These are phyloP conservation scores for Clonostachys solani DNA, from an alignment of 2,329 filamentous ascomycete species.

Conservation along the genomic window DNA sequence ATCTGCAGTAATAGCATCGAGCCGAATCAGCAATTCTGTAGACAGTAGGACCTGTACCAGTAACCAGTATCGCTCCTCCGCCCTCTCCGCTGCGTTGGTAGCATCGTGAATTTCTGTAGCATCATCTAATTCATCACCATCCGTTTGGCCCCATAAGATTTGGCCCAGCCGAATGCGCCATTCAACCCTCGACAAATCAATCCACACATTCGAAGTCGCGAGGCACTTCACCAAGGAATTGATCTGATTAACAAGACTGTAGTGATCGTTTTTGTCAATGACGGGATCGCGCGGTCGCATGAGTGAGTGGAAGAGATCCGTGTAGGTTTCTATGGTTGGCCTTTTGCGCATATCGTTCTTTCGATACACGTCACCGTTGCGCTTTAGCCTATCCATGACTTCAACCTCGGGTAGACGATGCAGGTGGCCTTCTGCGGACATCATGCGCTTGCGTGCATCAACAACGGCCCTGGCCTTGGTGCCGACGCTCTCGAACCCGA, in stretches of 20 bases:
- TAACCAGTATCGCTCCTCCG: constrained; percentile 63
- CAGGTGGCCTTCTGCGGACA: constrained; percentile 47
- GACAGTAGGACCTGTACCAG: constrained; percentile 61
- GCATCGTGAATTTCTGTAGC: constrained; percentile 46
- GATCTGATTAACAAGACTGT: constrained; percentile 66
- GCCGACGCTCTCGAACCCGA: constrained; percentile 51
- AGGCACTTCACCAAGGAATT: constrained; percentile 63
- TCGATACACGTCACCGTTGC: constrained; percentile 51
- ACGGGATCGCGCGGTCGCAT: constrained; percentile 52
- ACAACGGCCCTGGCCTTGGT: constrained; percentile 49
- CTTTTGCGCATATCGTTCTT: constrained; percentile 45
- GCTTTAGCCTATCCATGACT: constrained; percentile 55
- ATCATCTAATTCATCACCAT: constrained; percentile 49
- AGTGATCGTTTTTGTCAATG: constrained; percentile 53
- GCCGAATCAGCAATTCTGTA: constrained; percentile 59
- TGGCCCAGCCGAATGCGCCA: constrained; percentile 72
- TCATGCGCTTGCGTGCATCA: constrained; percentile 53
- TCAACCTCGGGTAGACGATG: constrained; percentile 52
- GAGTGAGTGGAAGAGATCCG: constrained; percentile 56
- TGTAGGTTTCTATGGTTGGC: constrained; percentile 54
- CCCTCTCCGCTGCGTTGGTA: constrained; percentile 42
- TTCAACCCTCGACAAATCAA: constrained; percentile 70
- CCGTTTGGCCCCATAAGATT: constrained; percentile 59
- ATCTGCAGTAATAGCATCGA: constrained; percentile 60
- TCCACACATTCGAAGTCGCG: constrained; percentile 63